Percentiles rank a stretch among this genome's conserved stretches.
Evolutionary conservation across 2,329 filamentous ascomycete species (phyloP).

Genomic region (Colletotrichum eleusines): DNA sequence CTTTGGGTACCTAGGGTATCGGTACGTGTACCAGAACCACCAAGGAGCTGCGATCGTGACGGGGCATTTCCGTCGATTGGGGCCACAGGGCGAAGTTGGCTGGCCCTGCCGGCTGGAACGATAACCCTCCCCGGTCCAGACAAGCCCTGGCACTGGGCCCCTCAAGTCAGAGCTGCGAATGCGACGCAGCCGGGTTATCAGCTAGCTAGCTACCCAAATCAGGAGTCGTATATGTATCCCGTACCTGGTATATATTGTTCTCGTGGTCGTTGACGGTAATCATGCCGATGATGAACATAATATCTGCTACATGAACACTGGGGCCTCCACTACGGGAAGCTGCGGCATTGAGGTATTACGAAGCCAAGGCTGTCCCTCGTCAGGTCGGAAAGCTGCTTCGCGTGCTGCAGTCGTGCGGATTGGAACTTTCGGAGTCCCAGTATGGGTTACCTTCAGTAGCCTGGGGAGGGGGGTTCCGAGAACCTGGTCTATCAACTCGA

Average conservation of each 20-base stretch:
- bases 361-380: neutral
- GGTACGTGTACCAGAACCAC: constrained; percentile 8
- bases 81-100: constrained; percentile 13
- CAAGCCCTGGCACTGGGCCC: neutral
- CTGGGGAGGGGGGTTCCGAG: neutral
- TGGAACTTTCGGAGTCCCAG: neutral
- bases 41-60: neutral
- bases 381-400: neutral
- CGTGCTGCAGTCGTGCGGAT: constrained; percentile 18
- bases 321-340: no score
- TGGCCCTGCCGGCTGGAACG: constrained; percentile 9
- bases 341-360: neutral
- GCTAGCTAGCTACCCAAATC: neutral
- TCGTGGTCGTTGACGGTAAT: neutral
- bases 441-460: neutral
- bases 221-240: neutral
- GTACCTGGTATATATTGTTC: neutral
- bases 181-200: neutral
- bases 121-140: neutral
- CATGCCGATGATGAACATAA: neutral
- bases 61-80: constrained; percentile 13
- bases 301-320: no score
- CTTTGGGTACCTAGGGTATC: neutral
- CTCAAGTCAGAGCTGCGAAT: neutral
- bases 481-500: neutral